Evolutionary conservation across 768 basidiomycete genomes (phyloP), one percentile per base, ranked within the genome.

Genomic region (Rhizopogon vesiculosus): DNA sequence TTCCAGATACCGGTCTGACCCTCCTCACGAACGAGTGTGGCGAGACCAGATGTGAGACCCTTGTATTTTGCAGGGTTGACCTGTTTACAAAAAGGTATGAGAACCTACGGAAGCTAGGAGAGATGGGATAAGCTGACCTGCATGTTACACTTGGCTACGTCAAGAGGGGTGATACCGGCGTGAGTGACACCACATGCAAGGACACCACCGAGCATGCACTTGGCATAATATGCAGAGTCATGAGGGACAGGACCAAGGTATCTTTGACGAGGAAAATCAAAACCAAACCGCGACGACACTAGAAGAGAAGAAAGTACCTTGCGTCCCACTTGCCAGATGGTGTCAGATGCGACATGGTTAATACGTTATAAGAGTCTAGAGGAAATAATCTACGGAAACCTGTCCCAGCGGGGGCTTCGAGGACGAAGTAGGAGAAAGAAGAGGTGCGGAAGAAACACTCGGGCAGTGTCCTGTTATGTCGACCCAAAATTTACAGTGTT

Each of bases 91-190:
- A 31, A 29, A 39, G 22, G 18, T 15, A 15, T 53, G 18, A 8
- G 48, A 25, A 4, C 19, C 35, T 2, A 22, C 15, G 15, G 5
- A 29, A 35, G 25, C 16, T 1, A 8, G 3, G 51, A 55, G 13
- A 29, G 9, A 16, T 12, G 7, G 1, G 7, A 16, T 9, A 29
- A 29, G 68, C 79, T 39, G 41, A 84, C 89, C 86, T 92, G 90
- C 87, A 92, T 92, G 79, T 92, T 92, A 72, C 90, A 91, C 76
- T 92, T 92, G 62, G 87, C 87, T 55, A 92, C 90, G 75, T 92
- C 90, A 57, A 92, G 82, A 38, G 90, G 90, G 12, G 90, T 91
- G 71, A 92, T 86, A 64, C 86, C 89, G 13, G 89, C 91, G 68
- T 94, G 92, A 59, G 92, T 94, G 68, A 89, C 22, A 74, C 92